phyloP scores from a whole-genome alignment of 805 yeast species.

The Starmerella tilneyi region DNA sequence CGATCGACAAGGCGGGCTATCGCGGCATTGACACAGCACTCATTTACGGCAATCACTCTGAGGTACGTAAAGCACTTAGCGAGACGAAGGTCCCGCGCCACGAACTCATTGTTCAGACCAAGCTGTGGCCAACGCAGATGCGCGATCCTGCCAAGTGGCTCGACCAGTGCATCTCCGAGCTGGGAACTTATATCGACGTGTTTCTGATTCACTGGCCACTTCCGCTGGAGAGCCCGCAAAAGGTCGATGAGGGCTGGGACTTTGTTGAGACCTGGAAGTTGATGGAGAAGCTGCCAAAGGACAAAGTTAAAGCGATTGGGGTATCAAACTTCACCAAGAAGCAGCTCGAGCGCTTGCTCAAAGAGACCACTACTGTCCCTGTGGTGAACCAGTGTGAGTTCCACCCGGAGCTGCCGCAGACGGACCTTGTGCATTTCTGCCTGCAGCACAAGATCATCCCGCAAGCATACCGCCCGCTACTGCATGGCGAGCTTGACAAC shows the following conservation, averaged over 20 bases:
- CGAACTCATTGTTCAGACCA: constrained; percentile 60
- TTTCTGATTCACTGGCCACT: constrained; percentile 80
- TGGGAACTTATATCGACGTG: constrained; percentile 65
- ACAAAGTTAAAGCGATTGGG: constrained; percentile 53
- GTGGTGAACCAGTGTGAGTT: constrained; percentile 64
- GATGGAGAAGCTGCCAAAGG: constrained; percentile 45
- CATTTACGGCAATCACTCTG: constrained; percentile 54
- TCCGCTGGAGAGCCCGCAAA: constrained; percentile 20
- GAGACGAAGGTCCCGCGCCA: constrained; percentile 41
- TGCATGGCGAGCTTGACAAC: constrained; percentile 43
- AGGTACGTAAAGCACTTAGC: constrained; percentile 44
- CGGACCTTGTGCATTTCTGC: constrained; percentile 45
- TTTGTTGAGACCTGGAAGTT: constrained; percentile 49
- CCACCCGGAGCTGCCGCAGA: constrained; percentile 63
- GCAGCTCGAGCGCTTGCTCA: constrained; percentile 42
- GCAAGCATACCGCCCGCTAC: constrained; percentile 73
- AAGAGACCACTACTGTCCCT: constrained; percentile 43
- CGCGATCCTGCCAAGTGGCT: constrained; percentile 43
- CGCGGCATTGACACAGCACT: constrained; percentile 73
- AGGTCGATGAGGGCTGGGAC: constrained; percentile 33
- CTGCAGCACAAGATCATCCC: constrained; percentile 42
- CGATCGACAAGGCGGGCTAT: constrained; percentile 50
- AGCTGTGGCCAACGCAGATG: constrained; percentile 38
- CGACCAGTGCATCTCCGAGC: constrained; percentile 48
- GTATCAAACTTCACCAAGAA: constrained; percentile 55